Evolutionary conservation across 495 filamentous ascomycete species (phyloP).

Genomic region (Thermothielavioides terrestris): DNA sequence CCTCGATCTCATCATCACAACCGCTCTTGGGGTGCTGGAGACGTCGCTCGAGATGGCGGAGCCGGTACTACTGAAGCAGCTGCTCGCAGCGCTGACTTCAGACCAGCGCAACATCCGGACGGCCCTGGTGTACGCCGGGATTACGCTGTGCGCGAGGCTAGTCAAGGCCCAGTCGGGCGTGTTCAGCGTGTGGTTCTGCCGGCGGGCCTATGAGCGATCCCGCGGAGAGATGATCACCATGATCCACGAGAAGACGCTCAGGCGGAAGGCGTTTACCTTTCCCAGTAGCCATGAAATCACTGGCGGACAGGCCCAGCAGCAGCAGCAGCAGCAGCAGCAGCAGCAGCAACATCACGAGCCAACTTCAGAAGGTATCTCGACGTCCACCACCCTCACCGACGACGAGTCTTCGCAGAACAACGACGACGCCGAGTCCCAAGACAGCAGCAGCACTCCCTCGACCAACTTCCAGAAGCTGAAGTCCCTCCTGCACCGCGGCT

Average conservation of each 20-base stretch:
- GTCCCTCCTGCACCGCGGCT: conserved; percentile 6
- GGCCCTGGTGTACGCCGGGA: conserved; percentile 55
- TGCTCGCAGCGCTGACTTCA: conserved; percentile 59
- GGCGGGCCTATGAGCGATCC: conserved; percentile 65
- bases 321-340: neutral
- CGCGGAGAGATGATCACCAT: conserved; percentile 82
- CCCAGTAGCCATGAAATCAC: conserved; percentile 22
- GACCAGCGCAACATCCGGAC: conserved; percentile 38
- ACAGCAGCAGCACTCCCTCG: conserved; percentile 1
- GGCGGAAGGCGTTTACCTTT: conserved; percentile 59
- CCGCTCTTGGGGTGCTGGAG: conserved; percentile 51
- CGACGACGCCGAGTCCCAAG: conserved; percentile 15
- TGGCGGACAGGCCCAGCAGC: no score
- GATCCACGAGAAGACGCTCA: conserved; percentile 76
- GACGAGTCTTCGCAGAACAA: conserved; percentile 22
- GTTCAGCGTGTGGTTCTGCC: conserved; percentile 63
- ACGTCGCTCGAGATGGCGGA: conserved; percentile 53
- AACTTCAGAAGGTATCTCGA: conserved; percentile 6
- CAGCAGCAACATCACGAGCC: conserved; percentile 11
- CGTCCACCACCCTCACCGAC: conserved; percentile 20
- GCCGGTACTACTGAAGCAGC: conserved; percentile 61
- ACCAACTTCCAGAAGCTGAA: conserved; percentile 6
- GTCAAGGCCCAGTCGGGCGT: conserved; percentile 57
- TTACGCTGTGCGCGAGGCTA: conserved; percentile 53
- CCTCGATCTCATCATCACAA: conserved; percentile 62